phyloP scores from a whole-genome alignment of 495 filamentous ascomycete genomes.

The Oidiodendron maius region DNA sequence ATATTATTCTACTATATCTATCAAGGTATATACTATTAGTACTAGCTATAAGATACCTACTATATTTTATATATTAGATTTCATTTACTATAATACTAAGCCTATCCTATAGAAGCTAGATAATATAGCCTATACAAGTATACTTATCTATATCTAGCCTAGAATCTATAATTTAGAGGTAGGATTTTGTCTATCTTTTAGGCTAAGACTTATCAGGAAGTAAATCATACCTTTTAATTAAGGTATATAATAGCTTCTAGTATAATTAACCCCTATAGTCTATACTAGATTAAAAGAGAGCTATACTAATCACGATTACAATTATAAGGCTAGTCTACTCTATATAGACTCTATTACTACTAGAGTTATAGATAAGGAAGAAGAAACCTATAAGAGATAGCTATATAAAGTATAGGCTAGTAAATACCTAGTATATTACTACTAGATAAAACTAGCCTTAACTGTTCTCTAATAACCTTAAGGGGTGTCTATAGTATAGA shows the following conservation, averaged over 20 bases:
- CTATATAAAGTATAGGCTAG: conserved; percentile 78
- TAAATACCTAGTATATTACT: conserved; percentile 81
- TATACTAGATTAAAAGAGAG: conserved; percentile 45
- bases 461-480: conserved; percentile 74
- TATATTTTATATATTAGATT: conserved; percentile 35
- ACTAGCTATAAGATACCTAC: too few species aligned
- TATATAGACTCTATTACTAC: conserved; percentile 46
- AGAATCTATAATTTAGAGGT: too few species aligned
- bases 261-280: conserved; percentile 1
- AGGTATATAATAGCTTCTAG: background rate
- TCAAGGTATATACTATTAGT: too few species aligned
- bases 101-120: conserved; percentile 73
- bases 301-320: conserved; percentile 49
- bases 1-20: too few species aligned
- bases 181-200: background rate
- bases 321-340: conserved; percentile 70
- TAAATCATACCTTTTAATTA: conserved; percentile 4
- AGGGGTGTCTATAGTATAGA: conserved; percentile 84
- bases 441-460: conserved; percentile 77
- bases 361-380: conserved; percentile 55
- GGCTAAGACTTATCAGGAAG: background rate
- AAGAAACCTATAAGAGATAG: conserved; percentile 87
- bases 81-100: conserved; percentile 69
- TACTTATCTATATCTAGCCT: background rate
- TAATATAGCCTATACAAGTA: conserved; percentile 28